Evolutionary conservation across 805 yeast genomes (phyloP), one percentile per base, ranked within the genome.

Genomic region (Ogataea paradorogensis): DNA sequence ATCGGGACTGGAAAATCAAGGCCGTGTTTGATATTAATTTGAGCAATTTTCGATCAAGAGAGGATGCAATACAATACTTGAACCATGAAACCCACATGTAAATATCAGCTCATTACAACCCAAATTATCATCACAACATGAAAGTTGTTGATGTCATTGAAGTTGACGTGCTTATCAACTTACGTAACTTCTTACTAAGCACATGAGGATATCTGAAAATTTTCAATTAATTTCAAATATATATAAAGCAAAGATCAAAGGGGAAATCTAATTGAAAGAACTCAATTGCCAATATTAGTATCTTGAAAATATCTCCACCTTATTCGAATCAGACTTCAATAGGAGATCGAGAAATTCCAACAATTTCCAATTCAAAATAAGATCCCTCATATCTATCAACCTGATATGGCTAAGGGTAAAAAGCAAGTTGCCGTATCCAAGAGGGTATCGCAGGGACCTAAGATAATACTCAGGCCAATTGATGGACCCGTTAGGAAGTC

Each of bases 401-500:
- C 18, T 22, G 43, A 13, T 30, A 60, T 61, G 66, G 55, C 60
- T 9, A 58, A 56, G 39, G 55, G 62, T 32, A 55, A 58, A 38
- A 63, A 61, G 37, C 48, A 40, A 24, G 38, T 52, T 13, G 34
- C 47, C 43, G 16, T 58, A 53, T 45, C 60, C 30, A 41, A 55
- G 40, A 43, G 50, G 49, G 42, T 62, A 43, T 37, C 56, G 51
- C 36, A 55, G 74, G 54, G 58, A 69, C 45, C 20, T 51, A 52
- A 9, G 35, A 46, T 22, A 26, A 33, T 35, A 20, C 43, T 27
- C 24, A 41, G 16, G 45, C 36, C 27, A 15, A 30, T 36, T 15
- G 21, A 16, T 41, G 30, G 40, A 38, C 16, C 22, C 6, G 30
- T 24, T 3, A 25, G 21, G n/a, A 43, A 33, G 15, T 14, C 39